Conservation (phyloP, 768 basidiomycete genomes). For the Boletus pseudopeckii region DNA sequence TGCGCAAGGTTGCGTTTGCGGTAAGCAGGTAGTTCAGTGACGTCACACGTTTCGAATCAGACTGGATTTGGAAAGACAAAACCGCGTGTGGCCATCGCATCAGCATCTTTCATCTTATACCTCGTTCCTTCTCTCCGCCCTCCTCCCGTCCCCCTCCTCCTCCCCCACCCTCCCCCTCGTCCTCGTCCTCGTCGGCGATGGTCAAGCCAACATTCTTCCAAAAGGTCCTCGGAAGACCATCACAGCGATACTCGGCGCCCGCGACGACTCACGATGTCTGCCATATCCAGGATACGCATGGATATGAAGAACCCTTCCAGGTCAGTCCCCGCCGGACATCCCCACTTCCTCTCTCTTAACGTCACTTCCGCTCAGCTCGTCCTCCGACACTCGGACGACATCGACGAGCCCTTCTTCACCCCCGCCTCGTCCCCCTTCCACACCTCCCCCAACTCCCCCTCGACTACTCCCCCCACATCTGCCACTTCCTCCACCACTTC, state of each 20-base stretch:
- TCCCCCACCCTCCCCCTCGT: not conserved
- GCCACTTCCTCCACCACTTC: constrained; percentile 30
- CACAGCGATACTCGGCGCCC: constrained; percentile 51
- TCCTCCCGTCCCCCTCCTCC: not conserved
- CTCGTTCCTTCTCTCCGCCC: not conserved
- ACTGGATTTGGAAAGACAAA: constrained; percentile 20
- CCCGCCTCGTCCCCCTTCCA: constrained; percentile 18
- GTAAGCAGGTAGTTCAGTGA: constrained; percentile 16
- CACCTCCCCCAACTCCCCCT: constrained; percentile 18
- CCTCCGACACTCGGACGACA: constrained; percentile 24
- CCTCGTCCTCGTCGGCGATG: constrained; percentile 34
- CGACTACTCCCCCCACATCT: constrained; percentile 23
- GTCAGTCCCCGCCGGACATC: constrained; percentile 14
- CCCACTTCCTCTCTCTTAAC: constrained; percentile 3
- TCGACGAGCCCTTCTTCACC: constrained; percentile 53
- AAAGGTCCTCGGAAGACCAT: constrained; percentile 58
- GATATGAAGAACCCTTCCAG: constrained; percentile 10
- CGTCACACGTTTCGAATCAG: constrained; percentile 20
- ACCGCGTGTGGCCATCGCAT: constrained; percentile 15
- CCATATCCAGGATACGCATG: constrained; percentile 1
- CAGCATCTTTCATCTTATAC: constrained; percentile 1
- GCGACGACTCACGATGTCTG: constrained; percentile 5
- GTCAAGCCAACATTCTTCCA: constrained; percentile 57
- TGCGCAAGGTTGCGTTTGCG: constrained; percentile 47
- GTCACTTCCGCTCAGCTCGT: constrained; percentile 11